A percentile compares a stretch with the other conserved stretches of the same genome.
Evolutionary conservation across 2,329 filamentous ascomycete species (phyloP).

Genomic region (Phialocephala subalpina): DNA sequence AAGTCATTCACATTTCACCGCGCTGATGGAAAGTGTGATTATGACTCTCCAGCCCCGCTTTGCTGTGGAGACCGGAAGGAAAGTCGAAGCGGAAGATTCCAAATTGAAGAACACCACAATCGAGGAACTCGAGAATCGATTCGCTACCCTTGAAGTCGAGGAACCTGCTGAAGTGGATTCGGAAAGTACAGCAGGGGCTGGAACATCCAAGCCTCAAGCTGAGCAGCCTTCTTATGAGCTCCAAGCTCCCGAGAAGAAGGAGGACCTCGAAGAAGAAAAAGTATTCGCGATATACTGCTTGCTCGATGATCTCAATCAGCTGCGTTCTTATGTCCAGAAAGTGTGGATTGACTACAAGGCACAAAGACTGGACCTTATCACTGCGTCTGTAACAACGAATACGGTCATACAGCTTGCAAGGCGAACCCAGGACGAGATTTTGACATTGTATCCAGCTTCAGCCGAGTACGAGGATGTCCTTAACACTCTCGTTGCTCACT

Average conservation of each 20-base stretch:
- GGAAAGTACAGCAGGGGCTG: too few relatives aligned
- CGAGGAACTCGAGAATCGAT: conserved; percentile 24
- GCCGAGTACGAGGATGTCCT: conserved; percentile 6
- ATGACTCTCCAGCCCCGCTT: conserved; percentile 27
- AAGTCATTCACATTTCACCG: conserved; percentile 23
- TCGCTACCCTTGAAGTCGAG: conserved; percentile 24
- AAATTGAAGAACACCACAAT: background rate
- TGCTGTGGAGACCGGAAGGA: background rate
- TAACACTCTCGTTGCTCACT: background rate
- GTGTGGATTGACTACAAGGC: conserved; percentile 18
- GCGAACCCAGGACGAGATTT: conserved; percentile 15
- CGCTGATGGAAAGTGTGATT: conserved; percentile 28
- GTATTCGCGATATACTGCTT: conserved; percentile 24
- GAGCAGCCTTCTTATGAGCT: background rate
- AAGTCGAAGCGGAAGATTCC: background rate
- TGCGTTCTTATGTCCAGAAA: conserved; percentile 16
- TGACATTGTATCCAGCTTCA: background rate
- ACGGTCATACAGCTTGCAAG: conserved; percentile 25
- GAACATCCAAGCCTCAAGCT: too few relatives aligned
- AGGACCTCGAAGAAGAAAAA: conserved; percentile 17
- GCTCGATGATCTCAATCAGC: conserved; percentile 17
- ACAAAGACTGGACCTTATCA: conserved; percentile 22
- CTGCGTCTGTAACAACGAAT: conserved; percentile 22
- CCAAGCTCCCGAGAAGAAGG: background rate
- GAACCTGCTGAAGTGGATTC: conserved; percentile 13